A percentile compares a stretch with the other conserved stretches of the same genome.
Evolutionary conservation across 177 flowering plant species (phyloP).

Genomic region (Vitis hybrid): DNA sequence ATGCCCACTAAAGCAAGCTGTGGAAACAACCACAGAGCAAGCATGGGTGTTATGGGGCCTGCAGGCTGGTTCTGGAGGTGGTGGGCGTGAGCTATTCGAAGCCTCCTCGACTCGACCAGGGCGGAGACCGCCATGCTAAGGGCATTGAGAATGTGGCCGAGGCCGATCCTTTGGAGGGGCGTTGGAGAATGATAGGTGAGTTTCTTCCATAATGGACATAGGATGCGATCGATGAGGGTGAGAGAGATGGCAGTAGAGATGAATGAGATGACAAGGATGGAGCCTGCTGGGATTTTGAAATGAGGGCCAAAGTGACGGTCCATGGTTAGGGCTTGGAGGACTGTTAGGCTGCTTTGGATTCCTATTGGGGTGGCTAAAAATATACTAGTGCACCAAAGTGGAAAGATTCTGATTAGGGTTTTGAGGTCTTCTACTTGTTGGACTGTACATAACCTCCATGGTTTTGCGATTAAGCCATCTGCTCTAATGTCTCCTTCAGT

Average conservation of each 20-base stretch:
- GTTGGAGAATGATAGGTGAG: conserved; percentile 4
- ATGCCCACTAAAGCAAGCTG: conserved; percentile 30
- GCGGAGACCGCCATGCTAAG: conserved; percentile 29
- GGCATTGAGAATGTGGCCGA: conserved; percentile 29
- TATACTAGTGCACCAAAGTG: conserved; percentile 42
- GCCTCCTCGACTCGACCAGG: conserved; percentile 30
- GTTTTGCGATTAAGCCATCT: conserved; percentile 23
- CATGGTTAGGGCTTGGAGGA: conserved; percentile 58
- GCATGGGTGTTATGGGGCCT: conserved; percentile 15
- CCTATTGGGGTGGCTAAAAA: conserved; percentile 33
- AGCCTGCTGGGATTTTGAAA: conserved; percentile 44
- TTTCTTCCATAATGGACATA: conserved; percentile 18
- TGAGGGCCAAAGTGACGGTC: conserved; percentile 41
- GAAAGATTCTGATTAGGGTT: conserved; percentile 33
- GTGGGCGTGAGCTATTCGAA: not conserved
- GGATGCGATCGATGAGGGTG: conserved; percentile 17
- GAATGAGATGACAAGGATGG: conserved; percentile 27
- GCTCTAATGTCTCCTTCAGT: conserved; percentile 15
- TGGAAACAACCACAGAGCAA: conserved; percentile 34
- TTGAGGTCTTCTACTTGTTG: conserved; percentile 51
- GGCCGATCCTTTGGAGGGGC: conserved; percentile 26
- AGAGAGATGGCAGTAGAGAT: conserved; percentile 17
- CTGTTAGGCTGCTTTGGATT: conserved; percentile 26
- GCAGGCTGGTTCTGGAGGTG: not conserved
- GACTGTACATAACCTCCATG: conserved; percentile 42